Base-by-base conservation (phyloP, 495 filamentous ascomycete genomes). In the Xylaria bambusicola region DNA sequence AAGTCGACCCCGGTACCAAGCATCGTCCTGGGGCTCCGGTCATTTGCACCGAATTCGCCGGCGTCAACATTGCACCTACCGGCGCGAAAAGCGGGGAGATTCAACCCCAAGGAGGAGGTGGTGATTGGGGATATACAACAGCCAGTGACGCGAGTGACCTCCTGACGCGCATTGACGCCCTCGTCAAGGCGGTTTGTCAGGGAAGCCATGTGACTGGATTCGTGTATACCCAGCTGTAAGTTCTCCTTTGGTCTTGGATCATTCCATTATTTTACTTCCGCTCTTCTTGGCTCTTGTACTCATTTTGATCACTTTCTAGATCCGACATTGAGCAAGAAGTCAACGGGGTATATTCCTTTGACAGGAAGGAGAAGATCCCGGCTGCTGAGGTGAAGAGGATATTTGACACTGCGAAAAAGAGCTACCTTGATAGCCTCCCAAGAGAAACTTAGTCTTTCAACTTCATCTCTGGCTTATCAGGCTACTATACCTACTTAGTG, bases 251-350 rank as follows among this genome's bases (percentile, higher is more conserved):
- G n/a, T n/a, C n/a, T n/a, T n/a, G n/a, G n/a, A n/a, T 48, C 6
- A 12, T 21, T 21, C n/a, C 24, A 1, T n/a, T 52, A 0, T 18
- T 9, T 33, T 54, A 15, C 47, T 41, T 1, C 6, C 10, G 20
- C 29, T 46, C n/a, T 17, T 27, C 13, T 10, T 17, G 13, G 27
- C n/a, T 15, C 42, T 20, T 29, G n/a, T 31, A 18, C 51, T 56
- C 53, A 62, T 12, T 17, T 20, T 41, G 26, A 15, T 8, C n/a
- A n/a, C n/a, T n/a, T n/a, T n/a, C n/a, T 26, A 73, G 71, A 23
- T 84, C 81, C 20, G 84, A 87, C 58, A 78, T 87, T 31, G 84
- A 87, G 69, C 82, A 83, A 26, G 84, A 87, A 62, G 79, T 85
- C 56, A 87, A 87, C 59, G 84, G 84, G 5, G 58, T 87, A 27